These are phyloP conservation scores for Pythium dissotocum DNA, from an alignment of 352 stramenopile genomes.

Conservation along the genomic window DNA sequence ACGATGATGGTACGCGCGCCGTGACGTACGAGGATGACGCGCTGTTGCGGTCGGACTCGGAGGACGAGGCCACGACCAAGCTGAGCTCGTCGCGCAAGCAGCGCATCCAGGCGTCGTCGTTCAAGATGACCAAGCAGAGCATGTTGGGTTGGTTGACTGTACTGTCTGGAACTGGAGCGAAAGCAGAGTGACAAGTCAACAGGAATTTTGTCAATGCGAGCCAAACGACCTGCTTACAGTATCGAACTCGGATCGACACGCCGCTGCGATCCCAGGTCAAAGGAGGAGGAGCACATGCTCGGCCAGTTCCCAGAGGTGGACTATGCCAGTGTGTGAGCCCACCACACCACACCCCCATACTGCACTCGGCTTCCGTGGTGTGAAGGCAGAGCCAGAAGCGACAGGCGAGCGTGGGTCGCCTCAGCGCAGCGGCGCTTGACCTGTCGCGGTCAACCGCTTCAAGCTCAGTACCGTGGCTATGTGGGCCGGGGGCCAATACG, in stretches of 20 bases:
- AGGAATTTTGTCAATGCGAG: neutral
- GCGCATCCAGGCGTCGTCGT: slow-evolving; percentile 40
- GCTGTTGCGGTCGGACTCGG: slow-evolving; percentile 26
- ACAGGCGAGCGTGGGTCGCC: neutral
- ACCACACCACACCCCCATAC: neutral
- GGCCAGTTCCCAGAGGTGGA: neutral
- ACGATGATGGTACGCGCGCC: slow-evolving; percentile 71
- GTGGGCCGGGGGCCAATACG: neutral
- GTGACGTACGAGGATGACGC: slow-evolving; percentile 43
- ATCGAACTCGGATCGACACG: neutral
- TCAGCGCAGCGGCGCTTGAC: neutral
- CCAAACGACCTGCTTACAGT: neutral
- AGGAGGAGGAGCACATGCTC: neutral
- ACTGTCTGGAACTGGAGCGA: neutral
- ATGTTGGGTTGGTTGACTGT: neutral
- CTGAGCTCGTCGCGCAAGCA: slow-evolving; percentile 57
- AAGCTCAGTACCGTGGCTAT: neutral
- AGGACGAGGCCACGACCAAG: slow-evolving; percentile 36
- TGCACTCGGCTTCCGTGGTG: too few relatives aligned
- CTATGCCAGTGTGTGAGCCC: neutral
- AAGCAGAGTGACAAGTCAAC: neutral
- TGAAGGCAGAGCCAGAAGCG: slow-evolving; percentile 1
- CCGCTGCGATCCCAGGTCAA: neutral
- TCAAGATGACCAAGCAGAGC: slow-evolving; percentile 29
- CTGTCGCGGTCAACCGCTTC: neutral